These are phyloP conservation scores for Wallemia mellicola DNA, from an alignment of 1,284 basidiomycete genomes.

Conservation along the genomic window DNA sequence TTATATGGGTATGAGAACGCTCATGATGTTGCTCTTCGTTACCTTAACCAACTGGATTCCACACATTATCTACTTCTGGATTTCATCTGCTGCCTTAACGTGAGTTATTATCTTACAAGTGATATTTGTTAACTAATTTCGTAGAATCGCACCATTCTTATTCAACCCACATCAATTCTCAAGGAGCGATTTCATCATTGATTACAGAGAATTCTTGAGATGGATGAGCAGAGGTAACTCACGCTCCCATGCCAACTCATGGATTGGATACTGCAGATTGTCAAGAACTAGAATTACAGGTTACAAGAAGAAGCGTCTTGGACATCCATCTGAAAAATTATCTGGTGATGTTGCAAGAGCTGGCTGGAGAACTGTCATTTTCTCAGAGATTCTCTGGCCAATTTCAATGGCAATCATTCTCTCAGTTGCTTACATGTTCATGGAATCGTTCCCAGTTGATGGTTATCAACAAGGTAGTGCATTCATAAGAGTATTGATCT, in stretches of 20 bases:
- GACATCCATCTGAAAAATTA: constrained; percentile 76
- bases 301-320: constrained; percentile 85
- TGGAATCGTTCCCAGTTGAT: constrained; percentile 40
- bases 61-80: constrained; percentile 84
- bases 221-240: constrained; percentile 97
- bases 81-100: constrained; percentile 7
- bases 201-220: constrained; percentile 79
- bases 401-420: constrained; percentile 52
- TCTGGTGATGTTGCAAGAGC: constrained; percentile 74
- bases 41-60: constrained; percentile 65
- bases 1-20: constrained; percentile 71
- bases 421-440: constrained; percentile 50
- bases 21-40: constrained; percentile 68
- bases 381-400: constrained; percentile 66
- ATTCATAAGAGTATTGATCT: constrained; percentile 69
- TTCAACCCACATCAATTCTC: constrained; percentile 96
- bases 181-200: constrained; percentile 75
- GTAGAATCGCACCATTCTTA: constrained; percentile 68
- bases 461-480: constrained; percentile 27
- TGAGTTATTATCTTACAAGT: constrained; percentile 13
- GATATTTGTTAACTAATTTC: constrained; percentile 26
- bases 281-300: constrained; percentile 85
- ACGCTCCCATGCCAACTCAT: constrained; percentile 79
- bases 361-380: constrained; percentile 56
- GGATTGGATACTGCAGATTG: constrained; percentile 87